Conservation (phyloP, 805 yeast species). For the Cyberlindnera euphorbiae region DNA sequence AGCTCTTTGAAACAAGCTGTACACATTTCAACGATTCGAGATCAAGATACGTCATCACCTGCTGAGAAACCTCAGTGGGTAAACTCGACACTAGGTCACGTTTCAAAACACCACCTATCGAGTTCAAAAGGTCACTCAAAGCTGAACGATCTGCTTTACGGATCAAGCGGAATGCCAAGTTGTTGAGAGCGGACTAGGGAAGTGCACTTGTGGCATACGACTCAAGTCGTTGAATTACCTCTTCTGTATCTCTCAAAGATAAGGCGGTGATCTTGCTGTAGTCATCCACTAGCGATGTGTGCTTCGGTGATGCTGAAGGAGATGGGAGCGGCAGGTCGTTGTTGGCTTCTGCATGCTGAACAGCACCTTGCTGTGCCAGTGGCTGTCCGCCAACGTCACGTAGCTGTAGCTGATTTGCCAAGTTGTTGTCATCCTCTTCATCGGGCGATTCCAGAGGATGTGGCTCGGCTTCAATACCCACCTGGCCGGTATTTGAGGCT, state of each 20-base stretch:
- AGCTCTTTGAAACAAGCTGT: conserved; percentile 58
- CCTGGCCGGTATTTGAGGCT: not conserved
- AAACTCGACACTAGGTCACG: conserved; percentile 68
- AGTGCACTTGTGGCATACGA: conserved; percentile 22
- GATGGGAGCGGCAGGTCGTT: conserved; percentile 59
- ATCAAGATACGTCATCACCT: conserved; percentile 63
- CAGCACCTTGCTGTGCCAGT: conserved; percentile 1
- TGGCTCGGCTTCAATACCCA: not conserved
- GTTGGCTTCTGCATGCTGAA: conserved; percentile 4
- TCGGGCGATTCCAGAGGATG: conserved; percentile 4
- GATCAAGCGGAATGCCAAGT: conserved; percentile 49
- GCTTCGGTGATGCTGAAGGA: conserved; percentile 60
- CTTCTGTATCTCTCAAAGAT: conserved; percentile 5
- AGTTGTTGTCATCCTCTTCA: conserved; percentile 20
- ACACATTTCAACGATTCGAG: conserved; percentile 54
- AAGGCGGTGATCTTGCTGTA: conserved; percentile 11
- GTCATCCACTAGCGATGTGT: conserved; percentile 22
- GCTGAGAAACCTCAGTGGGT: conserved; percentile 70
- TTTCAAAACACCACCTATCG: conserved; percentile 51
- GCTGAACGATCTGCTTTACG: conserved; percentile 55
- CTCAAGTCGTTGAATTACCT: conserved; percentile 13
- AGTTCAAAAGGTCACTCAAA: conserved; percentile 52
- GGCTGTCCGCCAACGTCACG: conserved; percentile 3
- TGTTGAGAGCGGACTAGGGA: conserved; percentile 43
- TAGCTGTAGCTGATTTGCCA: conserved; percentile 16